These are phyloP conservation scores for Globisporangium splendens DNA, from an alignment of 352 stramenopile genomes.

Conservation along the genomic window DNA sequence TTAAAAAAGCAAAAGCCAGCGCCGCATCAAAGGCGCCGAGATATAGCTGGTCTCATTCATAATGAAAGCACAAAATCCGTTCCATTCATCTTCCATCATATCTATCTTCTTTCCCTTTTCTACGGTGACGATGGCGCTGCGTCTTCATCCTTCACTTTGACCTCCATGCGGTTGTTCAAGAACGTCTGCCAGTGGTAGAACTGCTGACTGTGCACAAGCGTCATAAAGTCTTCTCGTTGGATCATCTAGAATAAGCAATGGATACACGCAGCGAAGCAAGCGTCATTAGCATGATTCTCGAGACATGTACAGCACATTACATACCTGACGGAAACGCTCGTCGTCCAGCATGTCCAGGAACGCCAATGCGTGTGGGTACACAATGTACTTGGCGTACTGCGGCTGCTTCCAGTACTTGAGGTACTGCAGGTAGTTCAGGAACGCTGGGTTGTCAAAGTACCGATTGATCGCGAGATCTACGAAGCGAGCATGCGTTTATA, in stretches of 20 bases:
- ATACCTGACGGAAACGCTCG: conserved; percentile 79
- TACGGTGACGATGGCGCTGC: conserved; percentile 1
- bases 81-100: too few species aligned
- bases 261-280: too few species aligned
- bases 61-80: too few species aligned
- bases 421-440: conserved; percentile 90
- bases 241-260: conserved; percentile 54
- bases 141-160: conserved; percentile 20
- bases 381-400: conserved; percentile 90
- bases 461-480: conserved; percentile 89
- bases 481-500: too few species aligned
- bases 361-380: conserved; percentile 84
- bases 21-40: too few species aligned
- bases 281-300: too few species aligned
- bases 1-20: conserved; percentile 2
- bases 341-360: conserved; percentile 89
- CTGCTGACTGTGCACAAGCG: conserved; percentile 83
- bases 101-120: neutral
- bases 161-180: conserved; percentile 72
- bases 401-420: conserved; percentile 92
- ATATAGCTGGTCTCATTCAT: too few species aligned
- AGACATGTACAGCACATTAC: too few species aligned
- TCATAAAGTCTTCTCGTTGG: conserved; percentile 83
- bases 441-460: conserved; percentile 89
- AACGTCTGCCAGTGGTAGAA: conserved; percentile 90